Conservation (phyloP, 495 filamentous ascomycete genomes). For the Sporormia fimetaria region DNA sequence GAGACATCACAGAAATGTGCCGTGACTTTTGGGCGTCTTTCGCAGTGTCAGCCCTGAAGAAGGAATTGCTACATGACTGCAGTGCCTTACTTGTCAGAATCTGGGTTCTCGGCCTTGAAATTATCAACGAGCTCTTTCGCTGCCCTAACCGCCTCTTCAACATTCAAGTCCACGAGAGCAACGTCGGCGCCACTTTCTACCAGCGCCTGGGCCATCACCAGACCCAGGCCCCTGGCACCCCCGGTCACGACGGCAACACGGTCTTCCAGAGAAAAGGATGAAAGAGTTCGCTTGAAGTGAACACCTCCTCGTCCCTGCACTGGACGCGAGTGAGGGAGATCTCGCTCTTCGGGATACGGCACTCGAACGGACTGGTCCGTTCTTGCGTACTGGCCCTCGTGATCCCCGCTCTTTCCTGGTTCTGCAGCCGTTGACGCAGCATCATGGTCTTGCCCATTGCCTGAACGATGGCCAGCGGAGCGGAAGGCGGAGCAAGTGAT, state of each 20-base stretch:
- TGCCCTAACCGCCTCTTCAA: slow-evolving; percentile 71
- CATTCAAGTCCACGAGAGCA: slow-evolving; percentile 87
- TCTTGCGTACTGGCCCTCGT: slow-evolving; percentile 52
- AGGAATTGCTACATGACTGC: not conserved
- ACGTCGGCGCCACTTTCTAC: slow-evolving; percentile 78
- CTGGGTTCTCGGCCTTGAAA: slow-evolving; percentile 68
- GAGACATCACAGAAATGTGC: slow-evolving; percentile 85
- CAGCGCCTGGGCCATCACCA: slow-evolving; percentile 86
- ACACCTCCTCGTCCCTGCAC: slow-evolving; percentile 61
- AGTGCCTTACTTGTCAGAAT: slow-evolving; percentile 50
- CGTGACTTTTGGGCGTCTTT: slow-evolving; percentile 67
- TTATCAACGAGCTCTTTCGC: slow-evolving; percentile 58
- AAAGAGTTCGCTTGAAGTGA: slow-evolving; percentile 60
- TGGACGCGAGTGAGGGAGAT: slow-evolving; percentile 53
- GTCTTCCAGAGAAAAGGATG: slow-evolving; percentile 66
- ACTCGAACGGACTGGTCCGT: slow-evolving; percentile 68
- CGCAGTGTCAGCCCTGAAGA: slow-evolving; percentile 4
- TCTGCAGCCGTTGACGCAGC: slow-evolving; percentile 26
- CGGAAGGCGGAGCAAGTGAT: too few species aligned
- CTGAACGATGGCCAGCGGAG: too few species aligned
- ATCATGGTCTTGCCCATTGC: slow-evolving; percentile 17
- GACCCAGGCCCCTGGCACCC: slow-evolving; percentile 71
- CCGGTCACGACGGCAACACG: slow-evolving; percentile 73
- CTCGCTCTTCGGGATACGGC: slow-evolving; percentile 58
- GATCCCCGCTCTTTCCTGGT: slow-evolving; percentile 30